Evolutionary conservation across 208 protist genomes (phyloP).

Genomic region (Zelonia costaricensis): DNA sequence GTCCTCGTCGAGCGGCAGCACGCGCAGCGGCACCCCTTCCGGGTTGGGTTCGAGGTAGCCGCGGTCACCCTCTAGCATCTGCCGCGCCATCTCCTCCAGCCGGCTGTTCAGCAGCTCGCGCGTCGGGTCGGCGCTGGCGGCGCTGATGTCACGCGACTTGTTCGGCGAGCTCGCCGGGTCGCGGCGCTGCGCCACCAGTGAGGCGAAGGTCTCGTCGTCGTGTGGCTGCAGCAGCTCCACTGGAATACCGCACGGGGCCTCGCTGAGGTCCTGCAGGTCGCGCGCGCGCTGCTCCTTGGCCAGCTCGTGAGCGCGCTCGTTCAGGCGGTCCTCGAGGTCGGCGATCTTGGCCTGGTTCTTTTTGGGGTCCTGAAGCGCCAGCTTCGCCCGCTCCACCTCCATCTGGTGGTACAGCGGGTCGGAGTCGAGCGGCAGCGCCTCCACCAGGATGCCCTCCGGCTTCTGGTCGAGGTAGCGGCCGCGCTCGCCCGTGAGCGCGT

Average conservation of each 20-base stretch:
- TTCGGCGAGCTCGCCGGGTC: slow-evolving; percentile 13
- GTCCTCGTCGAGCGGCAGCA: slow-evolving; percentile 67
- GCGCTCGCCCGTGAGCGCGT: slow-evolving; percentile 47
- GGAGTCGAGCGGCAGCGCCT: slow-evolving; percentile 50
- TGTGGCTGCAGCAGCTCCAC: slow-evolving; percentile 60
- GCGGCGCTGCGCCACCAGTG: slow-evolving; percentile 45
- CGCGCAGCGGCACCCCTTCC: slow-evolving; percentile 62
- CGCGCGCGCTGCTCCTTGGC: slow-evolving; percentile 55
- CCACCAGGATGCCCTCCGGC: slow-evolving; percentile 58
- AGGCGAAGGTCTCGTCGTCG: slow-evolving; percentile 57
- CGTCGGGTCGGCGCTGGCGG: slow-evolving; percentile 12
- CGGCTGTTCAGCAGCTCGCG: slow-evolving; percentile 53
- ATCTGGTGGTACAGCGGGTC: slow-evolving; percentile 65
- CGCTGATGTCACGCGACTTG: slow-evolving; percentile 33
- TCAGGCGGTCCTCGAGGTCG: slow-evolving; percentile 72
- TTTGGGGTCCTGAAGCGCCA: slow-evolving; percentile 59
- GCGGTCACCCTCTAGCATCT: slow-evolving; percentile 56
- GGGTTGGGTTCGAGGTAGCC: slow-evolving; percentile 61
- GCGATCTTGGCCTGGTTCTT: slow-evolving; percentile 60
- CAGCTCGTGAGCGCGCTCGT: slow-evolving; percentile 75
- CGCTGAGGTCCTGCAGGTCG: slow-evolving; percentile 51
- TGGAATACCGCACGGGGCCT: slow-evolving; percentile 57
- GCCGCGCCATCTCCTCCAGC: slow-evolving; percentile 57
- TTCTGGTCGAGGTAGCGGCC: slow-evolving; percentile 54
- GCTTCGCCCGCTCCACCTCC: slow-evolving; percentile 79